Percentiles rank a stretch among this genome's conserved stretches.
Evolutionary conservation across 129 eudicot species (phyloP).

Genomic region (Smallanthus sonchifolius): DNA sequence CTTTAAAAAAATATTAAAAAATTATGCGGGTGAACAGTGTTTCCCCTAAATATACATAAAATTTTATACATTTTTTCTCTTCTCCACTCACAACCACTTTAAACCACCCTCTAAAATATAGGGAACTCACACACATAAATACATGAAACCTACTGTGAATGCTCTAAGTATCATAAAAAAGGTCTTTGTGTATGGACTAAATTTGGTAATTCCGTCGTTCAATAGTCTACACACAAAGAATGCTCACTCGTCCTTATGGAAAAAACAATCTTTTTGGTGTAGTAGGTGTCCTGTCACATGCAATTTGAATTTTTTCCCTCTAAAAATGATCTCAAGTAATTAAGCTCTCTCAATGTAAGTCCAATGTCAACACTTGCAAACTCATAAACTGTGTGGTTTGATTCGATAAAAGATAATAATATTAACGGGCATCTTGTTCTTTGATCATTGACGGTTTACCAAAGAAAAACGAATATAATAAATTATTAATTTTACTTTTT

Average conservation of each 20-base stretch:
- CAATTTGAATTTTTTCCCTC: slow-evolving; percentile 21
- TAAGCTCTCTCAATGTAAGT: not conserved
- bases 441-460: not conserved
- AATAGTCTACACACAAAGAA: not conserved
- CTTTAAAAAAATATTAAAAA: too few relatives aligned
- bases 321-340: not conserved
- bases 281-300: slow-evolving; percentile 27
- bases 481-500: not conserved
- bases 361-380: not conserved
- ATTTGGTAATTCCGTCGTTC: not conserved
- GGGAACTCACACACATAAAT: too few relatives aligned
- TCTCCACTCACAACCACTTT: too few relatives aligned
- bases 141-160: too few relatives aligned
- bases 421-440: not conserved
- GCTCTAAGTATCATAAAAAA: too few relatives aligned
- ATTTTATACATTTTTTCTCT: too few relatives aligned
- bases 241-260: not conserved
- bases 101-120: too few relatives aligned
- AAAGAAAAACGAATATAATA: not conserved
- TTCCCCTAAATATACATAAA: too few relatives aligned
- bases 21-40: too few relatives aligned
- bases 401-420: not conserved
- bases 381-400: not conserved
- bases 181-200: not conserved
- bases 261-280: not conserved